Evolutionary conservation across 2,329 filamentous ascomycete species (phyloP).

Genomic region (Fusarium heterosporum): DNA sequence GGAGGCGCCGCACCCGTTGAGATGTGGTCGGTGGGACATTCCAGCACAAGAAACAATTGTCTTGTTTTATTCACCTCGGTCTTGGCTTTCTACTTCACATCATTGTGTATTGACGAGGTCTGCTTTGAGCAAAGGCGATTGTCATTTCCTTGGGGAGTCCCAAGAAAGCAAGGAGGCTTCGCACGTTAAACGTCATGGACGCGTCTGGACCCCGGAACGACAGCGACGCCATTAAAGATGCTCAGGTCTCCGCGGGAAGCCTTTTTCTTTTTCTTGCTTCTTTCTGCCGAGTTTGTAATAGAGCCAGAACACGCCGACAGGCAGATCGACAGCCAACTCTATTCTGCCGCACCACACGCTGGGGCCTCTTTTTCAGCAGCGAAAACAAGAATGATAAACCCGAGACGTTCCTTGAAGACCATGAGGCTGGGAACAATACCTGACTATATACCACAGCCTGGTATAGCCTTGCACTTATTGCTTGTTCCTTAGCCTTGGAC

Average conservation of each 20-base stretch:
- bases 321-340: neutral
- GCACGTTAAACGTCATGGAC: neutral
- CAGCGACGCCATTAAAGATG: slow-evolving; percentile 27
- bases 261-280: slow-evolving; percentile 20
- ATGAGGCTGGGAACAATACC: slow-evolving; percentile 1
- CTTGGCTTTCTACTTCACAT: neutral
- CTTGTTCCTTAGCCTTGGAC: neutral
- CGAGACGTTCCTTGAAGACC: neutral
- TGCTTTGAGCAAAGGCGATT: neutral
- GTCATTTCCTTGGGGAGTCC: neutral
- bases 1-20: slow-evolving; percentile 42
- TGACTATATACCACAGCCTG: neutral
- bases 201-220: slow-evolving; percentile 15
- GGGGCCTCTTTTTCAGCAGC: neutral
- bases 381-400: slow-evolving; percentile 10
- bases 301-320: neutral
- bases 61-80: slow-evolving; percentile 1
- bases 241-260: slow-evolving; percentile 11
- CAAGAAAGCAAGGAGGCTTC: neutral
- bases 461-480: neutral
- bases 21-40: slow-evolving; percentile 31
- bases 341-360: neutral
- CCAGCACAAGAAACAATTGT: slow-evolving; percentile 25
- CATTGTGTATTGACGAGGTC: neutral
- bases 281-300: slow-evolving; percentile 6